These are phyloP conservation scores for Tubosaeta sp. DNA, from an alignment of 768 basidiomycete genomes.

Conservation along the genomic window DNA sequence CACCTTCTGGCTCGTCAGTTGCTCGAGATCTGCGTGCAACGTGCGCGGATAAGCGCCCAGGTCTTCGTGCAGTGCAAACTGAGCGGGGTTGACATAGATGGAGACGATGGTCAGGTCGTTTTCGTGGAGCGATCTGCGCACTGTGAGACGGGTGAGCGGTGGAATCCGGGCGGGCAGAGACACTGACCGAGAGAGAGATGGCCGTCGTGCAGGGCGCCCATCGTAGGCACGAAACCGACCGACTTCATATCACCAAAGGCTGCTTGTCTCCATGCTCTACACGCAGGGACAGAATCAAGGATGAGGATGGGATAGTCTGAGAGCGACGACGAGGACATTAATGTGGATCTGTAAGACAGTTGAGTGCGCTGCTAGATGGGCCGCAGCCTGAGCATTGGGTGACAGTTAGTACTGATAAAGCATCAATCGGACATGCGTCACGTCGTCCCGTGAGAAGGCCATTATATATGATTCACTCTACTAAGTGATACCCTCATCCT, in stretches of 20 bases:
- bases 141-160: constrained; percentile 37
- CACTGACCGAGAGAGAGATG: constrained; percentile 83
- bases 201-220: constrained; percentile 95
- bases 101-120: constrained; percentile 90
- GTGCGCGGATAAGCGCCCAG: constrained; percentile 89
- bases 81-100: constrained; percentile 97
- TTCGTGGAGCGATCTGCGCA: constrained; percentile 65
- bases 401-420: too few relatives aligned
- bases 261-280: constrained; percentile 68
- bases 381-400: constrained; percentile 7
- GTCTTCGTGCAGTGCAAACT: constrained; percentile 96
- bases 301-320: constrained; percentile 38
- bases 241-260: constrained; percentile 55
- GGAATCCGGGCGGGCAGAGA: background rate
- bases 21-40: constrained; percentile 65
- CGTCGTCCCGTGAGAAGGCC: too few relatives aligned
- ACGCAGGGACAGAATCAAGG: constrained; percentile 57
- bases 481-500: too few relatives aligned
- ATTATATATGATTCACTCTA: too few relatives aligned
- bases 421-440: too few relatives aligned
- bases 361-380: background rate
- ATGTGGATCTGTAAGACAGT: background rate
- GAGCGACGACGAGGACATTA: constrained; percentile 20
- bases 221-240: constrained; percentile 95
- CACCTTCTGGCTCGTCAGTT: constrained; percentile 43